phyloP scores from a whole-genome alignment of 2,329 filamentous ascomycete species.

The Epichloe coenophiala region DNA sequence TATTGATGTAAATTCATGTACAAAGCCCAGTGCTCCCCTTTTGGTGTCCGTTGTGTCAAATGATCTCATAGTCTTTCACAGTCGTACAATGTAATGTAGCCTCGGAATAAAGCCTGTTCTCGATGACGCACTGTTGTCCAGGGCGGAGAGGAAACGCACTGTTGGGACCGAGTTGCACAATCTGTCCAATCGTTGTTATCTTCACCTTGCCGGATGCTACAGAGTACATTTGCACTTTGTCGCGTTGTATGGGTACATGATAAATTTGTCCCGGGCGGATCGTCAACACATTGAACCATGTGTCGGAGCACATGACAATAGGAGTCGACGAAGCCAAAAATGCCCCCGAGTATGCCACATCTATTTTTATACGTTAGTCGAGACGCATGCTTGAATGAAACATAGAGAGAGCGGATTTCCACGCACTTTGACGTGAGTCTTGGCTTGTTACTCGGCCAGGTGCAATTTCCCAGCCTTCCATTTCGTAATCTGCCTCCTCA shows the following conservation, averaged over 20 bases:
- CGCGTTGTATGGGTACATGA: slow-evolving; percentile 16
- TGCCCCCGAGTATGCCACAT: slow-evolving; percentile 29
- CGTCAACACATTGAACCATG: slow-evolving; percentile 26
- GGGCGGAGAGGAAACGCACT: slow-evolving; percentile 31
- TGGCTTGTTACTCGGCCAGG: slow-evolving; percentile 25
- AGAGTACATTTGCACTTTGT: slow-evolving; percentile 25
- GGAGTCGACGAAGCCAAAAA: slow-evolving; percentile 25
- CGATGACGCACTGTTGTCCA: slow-evolving; percentile 22
- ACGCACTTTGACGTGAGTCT: slow-evolving; percentile 22
- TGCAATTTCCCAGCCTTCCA: slow-evolving; percentile 22
- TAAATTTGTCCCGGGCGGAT: slow-evolving; percentile 25
- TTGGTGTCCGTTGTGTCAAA: too few relatives aligned
- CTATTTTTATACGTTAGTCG: slow-evolving; percentile 12
- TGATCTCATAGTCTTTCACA: slow-evolving; percentile 12
- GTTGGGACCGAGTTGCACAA: slow-evolving; percentile 28
- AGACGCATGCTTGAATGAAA: neutral
- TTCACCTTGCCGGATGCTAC: slow-evolving; percentile 27
- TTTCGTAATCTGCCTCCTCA: slow-evolving; percentile 1
- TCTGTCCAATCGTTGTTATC: slow-evolving; percentile 22
- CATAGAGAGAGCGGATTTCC: neutral
- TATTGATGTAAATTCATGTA: too few relatives aligned
- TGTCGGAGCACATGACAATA: slow-evolving; percentile 21
- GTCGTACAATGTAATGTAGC: slow-evolving; percentile 29
- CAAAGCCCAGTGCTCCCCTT: too few relatives aligned
- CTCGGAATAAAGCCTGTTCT: slow-evolving; percentile 32